Percentiles rank a stretch among this genome's conserved stretches.
These are phyloP conservation scores for Gossypioides kirkii DNA, from an alignment of 345 rosid genomes.

Conservation along the genomic window DNA sequence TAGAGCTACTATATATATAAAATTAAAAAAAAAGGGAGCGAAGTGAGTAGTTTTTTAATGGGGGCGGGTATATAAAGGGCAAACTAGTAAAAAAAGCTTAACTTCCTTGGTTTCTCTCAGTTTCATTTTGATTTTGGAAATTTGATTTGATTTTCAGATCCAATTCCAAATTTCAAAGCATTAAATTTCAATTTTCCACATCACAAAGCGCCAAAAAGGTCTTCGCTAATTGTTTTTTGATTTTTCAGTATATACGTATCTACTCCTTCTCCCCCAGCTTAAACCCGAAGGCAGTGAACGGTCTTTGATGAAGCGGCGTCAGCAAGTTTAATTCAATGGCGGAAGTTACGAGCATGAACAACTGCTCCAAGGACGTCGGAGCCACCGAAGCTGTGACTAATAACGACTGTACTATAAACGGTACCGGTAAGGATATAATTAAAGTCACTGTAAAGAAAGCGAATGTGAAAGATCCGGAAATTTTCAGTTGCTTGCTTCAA, in stretches of 20 bases:
- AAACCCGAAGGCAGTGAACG: background rate
- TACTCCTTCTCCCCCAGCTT: background rate
- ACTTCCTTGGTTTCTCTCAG: background rate
- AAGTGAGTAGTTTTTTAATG: background rate
- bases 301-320: conserved; percentile 26
- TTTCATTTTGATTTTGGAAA: background rate
- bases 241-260: background rate
- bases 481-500: conserved; percentile 74
- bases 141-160: background rate
- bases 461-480: conserved; percentile 52
- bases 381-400: conserved; percentile 18
- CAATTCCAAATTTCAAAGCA: background rate
- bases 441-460: conserved; percentile 7
- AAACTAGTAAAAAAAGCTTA: background rate
- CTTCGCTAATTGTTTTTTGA: background rate
- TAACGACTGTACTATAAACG: background rate
- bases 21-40: too few relatives aligned
- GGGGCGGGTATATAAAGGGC: background rate
- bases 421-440: background rate
- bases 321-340: conserved; percentile 33
- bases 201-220: conserved; percentile 6
- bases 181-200: background rate
- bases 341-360: conserved; percentile 23
- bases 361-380: conserved; percentile 21
- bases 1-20: too few relatives aligned